Percentiles rank a stretch among this genome's conserved stretches.
These are phyloP conservation scores for Cercospora canescens DNA, from an alignment of 2,329 filamentous ascomycete species.

Conservation along the genomic window DNA sequence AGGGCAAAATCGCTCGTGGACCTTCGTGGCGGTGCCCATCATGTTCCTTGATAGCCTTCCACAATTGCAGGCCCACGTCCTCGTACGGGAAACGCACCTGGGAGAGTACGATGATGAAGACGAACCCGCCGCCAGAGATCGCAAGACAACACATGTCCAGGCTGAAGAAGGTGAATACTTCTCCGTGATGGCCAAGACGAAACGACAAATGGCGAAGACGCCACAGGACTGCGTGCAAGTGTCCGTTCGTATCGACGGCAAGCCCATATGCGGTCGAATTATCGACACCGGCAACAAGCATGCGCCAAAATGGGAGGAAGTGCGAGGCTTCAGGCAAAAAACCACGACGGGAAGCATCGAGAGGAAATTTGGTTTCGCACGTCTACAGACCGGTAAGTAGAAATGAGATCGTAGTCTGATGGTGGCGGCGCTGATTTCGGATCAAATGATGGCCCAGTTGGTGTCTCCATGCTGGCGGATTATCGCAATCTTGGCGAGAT, in stretches of 20 bases:
- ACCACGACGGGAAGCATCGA: background rate
- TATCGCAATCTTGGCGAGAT: constrained; percentile 24
- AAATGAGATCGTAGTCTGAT: background rate
- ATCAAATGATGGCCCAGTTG: constrained; percentile 14
- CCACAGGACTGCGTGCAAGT: constrained; percentile 7
- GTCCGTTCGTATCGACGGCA: constrained; percentile 21
- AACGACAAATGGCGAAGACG: background rate
- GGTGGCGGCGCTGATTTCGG: background rate
- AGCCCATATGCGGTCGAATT: background rate
- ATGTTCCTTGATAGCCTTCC: background rate
- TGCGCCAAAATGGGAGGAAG: background rate
- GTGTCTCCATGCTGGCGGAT: background rate
- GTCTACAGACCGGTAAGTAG: constrained; percentile 23
- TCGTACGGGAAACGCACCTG: constrained; percentile 7
- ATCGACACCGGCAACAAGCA: background rate
- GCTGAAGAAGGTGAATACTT: constrained; percentile 20
- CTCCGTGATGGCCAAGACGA: background rate
- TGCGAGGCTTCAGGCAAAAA: background rate
- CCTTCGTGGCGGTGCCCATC: background rate
- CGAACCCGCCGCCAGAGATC: background rate
- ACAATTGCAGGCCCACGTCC: constrained; percentile 14
- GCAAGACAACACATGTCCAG: constrained; percentile 22
- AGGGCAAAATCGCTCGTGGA: too few relatives aligned
- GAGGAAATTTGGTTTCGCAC: constrained; percentile 21
- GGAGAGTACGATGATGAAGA: constrained; percentile 22